Evolutionary conservation across 495 filamentous ascomycete genomes (phyloP), one percentile per base, ranked within the genome.

Genomic region (Trichocladium uniseriatum): DNA sequence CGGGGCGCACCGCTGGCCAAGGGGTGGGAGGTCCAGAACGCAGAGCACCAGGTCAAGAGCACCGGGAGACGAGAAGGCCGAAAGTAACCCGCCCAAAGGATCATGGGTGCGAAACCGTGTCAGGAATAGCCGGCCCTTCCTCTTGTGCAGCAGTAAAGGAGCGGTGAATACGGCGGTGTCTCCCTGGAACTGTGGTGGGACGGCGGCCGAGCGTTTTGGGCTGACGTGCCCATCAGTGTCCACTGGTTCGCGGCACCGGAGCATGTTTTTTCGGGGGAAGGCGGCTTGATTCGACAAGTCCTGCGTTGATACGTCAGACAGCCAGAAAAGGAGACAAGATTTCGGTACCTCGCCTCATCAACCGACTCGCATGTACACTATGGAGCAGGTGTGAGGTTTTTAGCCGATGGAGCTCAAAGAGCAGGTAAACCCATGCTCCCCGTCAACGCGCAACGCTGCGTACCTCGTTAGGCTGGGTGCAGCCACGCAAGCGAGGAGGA

Each of bases 11-110:
- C 1, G 24, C 27, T 28, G 28, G n/a, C n/a, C 3, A 18, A 40
- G 24, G 35, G 10, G n/a, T 5, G 14, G 41, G 20, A 15, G 13
- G 22, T 19, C 35, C 35, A 29, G 32, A 52, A 35, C n/a, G 18
- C 15, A 49, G 34, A 39, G 24, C 16, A 18, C 21, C 28, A 13
- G 38, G 28, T 22, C 49, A 49, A 37, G 35, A 41, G 47, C 42
- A 48, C 40, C 43, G 19, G 39, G 45, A 38, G 20, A 22, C 20
- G 48, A 16, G n/a, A 46, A 40, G 48, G 43, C 47, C 55, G 41
- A 45, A 42, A 45, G 48, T 54, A 55, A 52, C 56, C 55, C 48
- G 51, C 49, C 45, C 22, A 38, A 19, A 49, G 46, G 22, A 43
- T 41, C 29, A 36, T 49, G 39, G 49, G 49, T 45, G 37, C 40